phyloP scores from a whole-genome alignment of 495 filamentous ascomycete genomes.

The Pseudomonodictys pantanalensis region DNA sequence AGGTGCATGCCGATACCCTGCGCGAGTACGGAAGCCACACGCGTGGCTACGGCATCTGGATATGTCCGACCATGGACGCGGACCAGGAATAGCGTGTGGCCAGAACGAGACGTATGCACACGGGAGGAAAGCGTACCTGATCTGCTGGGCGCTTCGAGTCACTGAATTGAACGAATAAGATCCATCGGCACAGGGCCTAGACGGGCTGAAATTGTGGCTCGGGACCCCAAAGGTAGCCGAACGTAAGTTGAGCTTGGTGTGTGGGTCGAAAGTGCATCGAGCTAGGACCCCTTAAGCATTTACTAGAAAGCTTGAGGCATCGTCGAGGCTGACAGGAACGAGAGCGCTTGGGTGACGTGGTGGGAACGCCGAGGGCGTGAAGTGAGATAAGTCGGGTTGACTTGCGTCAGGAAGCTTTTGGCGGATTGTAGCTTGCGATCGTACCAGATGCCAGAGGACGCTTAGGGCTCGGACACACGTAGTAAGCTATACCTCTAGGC shows the following conservation, averaged over 20 bases:
- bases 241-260: too few relatives aligned
- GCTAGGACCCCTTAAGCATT: too few relatives aligned
- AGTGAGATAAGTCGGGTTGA: not conserved
- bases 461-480: too few relatives aligned
- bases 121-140: not conserved
- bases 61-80: not conserved
- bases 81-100: slow-evolving; percentile 1
- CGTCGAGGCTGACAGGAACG: not conserved
- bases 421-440: too few relatives aligned
- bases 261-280: too few relatives aligned
- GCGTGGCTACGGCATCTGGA: not conserved
- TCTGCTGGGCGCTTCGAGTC: too few relatives aligned
- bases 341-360: not conserved
- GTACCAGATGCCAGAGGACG: too few relatives aligned
- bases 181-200: too few relatives aligned
- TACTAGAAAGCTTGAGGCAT: not conserved
- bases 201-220: too few relatives aligned
- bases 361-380: not conserved
- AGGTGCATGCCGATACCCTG: slow-evolving; percentile 8
- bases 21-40: not conserved
- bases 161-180: too few relatives aligned
- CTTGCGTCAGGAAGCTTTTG: not conserved
- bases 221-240: too few relatives aligned
- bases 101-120: not conserved
- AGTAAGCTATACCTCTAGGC: too few relatives aligned